A percentile compares a stretch with the other conserved stretches of the same genome.
Evolutionary conservation across 768 basidiomycete genomes (phyloP).

Genomic region (Leccinum truebloodii): DNA sequence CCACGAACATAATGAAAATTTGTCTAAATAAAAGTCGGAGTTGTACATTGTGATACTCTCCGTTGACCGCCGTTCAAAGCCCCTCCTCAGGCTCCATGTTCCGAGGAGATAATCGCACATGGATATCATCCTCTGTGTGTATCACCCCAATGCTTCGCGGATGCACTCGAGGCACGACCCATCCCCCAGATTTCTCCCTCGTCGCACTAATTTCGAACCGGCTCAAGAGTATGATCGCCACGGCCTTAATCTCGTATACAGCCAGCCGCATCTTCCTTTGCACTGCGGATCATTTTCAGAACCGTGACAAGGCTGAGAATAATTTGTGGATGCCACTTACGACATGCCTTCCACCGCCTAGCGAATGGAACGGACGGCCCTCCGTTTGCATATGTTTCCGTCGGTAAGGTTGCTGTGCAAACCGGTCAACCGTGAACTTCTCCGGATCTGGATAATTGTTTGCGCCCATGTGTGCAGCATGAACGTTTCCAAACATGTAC

Average conservation of each 20-base stretch:
- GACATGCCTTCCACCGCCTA: conserved; percentile 21
- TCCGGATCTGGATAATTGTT: conserved; percentile 12
- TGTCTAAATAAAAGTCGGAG: too few species aligned
- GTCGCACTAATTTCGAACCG: conserved; percentile 15
- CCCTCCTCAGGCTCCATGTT: too few species aligned
- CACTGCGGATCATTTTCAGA: conserved; percentile 12
- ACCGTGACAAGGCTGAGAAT: neutral
- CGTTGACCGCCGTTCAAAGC: too few species aligned
- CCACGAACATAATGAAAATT: too few species aligned
- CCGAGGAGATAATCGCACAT: conserved; percentile 6
- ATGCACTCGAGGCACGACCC: conserved; percentile 14
- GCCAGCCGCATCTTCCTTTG: conserved; percentile 27
- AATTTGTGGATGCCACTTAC: conserved; percentile 6
- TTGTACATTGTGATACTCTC: too few species aligned
- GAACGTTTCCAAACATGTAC: conserved; percentile 19
- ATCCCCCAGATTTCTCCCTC: neutral
- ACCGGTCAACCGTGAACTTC: conserved; percentile 22
- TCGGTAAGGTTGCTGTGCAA: conserved; percentile 15
- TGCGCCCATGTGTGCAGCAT: conserved; percentile 19
- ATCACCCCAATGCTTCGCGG: conserved; percentile 12
- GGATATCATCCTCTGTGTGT: conserved; percentile 23
- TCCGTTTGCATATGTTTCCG: conserved; percentile 17
- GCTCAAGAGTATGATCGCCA: conserved; percentile 18
- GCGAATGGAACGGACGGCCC: conserved; percentile 12
- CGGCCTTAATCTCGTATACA: conserved; percentile 23